These are phyloP conservation scores for Diutina rugosa DNA, from an alignment of 1,139 yeast species.

Conservation along the genomic window DNA sequence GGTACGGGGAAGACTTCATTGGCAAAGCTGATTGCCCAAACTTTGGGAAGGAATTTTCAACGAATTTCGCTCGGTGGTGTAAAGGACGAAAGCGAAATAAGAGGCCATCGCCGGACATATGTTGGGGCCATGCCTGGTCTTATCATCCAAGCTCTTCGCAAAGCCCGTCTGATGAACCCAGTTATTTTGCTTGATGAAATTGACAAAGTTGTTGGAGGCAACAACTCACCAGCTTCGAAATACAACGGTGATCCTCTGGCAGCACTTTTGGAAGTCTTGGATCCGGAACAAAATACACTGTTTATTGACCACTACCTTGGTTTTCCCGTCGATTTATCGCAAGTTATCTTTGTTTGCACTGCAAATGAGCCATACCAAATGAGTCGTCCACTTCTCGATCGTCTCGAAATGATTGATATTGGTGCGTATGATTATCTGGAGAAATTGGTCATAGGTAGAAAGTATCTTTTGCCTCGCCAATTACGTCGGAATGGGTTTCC, in stretches of 20 bases:
- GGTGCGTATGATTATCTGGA: slow-evolving; percentile 77
- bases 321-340: slow-evolving; percentile 77
- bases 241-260: slow-evolving; percentile 86
- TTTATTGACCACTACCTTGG: slow-evolving; percentile 83
- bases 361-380: slow-evolving; percentile 74
- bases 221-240: slow-evolving; percentile 12
- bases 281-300: slow-evolving; percentile 76
- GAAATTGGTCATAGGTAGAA: slow-evolving; percentile 60
- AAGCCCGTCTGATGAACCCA: slow-evolving; percentile 74
- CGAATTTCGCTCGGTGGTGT: slow-evolving; percentile 82
- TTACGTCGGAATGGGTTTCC: slow-evolving; percentile 58
- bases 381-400: slow-evolving; percentile 70
- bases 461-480: slow-evolving; percentile 72
- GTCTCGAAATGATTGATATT: slow-evolving; percentile 75
- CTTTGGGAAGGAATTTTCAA: slow-evolving; percentile 70
- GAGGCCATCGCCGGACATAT: slow-evolving; percentile 88
- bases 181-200: slow-evolving; percentile 83
- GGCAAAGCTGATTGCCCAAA: slow-evolving; percentile 76
- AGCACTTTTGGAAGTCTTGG: slow-evolving; percentile 78
- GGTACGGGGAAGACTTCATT: slow-evolving; percentile 92
- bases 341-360: slow-evolving; percentile 76
- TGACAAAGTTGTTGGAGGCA: slow-evolving; percentile 65
- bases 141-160: slow-evolving; percentile 65
- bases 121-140: slow-evolving; percentile 94
- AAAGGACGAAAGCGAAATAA: slow-evolving; percentile 79